A percentile compares a stretch with the other conserved stretches of the same genome.
Evolutionary conservation across 352 stramenopile genomes (phyloP).

Genomic region (Globisporangium sylvaticum): DNA sequence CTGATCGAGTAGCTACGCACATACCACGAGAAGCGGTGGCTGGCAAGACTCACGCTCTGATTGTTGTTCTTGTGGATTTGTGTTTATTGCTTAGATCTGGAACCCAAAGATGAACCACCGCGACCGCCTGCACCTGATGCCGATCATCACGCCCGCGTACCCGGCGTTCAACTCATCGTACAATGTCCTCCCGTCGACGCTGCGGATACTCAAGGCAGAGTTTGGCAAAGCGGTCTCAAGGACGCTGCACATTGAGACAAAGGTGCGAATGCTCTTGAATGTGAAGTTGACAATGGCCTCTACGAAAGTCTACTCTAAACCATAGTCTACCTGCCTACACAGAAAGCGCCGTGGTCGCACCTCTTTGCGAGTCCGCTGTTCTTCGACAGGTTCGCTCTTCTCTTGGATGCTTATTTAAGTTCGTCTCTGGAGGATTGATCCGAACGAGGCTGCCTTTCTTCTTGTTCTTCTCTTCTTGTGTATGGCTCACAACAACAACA

Average conservation of each 20-base stretch:
- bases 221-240: slow-evolving; percentile 59
- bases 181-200: slow-evolving; percentile 92
- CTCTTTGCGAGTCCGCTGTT: slow-evolving; percentile 71
- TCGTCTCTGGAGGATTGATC: background rate
- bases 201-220: slow-evolving; percentile 90
- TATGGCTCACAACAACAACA: background rate
- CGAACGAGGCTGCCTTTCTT: background rate
- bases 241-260: slow-evolving; percentile 81
- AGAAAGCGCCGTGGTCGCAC: slow-evolving; percentile 76
- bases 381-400: slow-evolving; percentile 74
- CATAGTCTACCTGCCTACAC: slow-evolving; percentile 11
- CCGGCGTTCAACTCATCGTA: slow-evolving; percentile 98
- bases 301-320: background rate
- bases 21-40: background rate
- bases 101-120: slow-evolving; percentile 81
- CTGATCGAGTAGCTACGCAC: background rate
- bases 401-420: no score
- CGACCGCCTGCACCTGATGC: slow-evolving; percentile 94
- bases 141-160: slow-evolving; percentile 98
- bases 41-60: background rate
- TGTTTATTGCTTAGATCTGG: slow-evolving; percentile 59
- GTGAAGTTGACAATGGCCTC: background rate
- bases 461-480: slow-evolving; percentile 6
- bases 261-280: slow-evolving; percentile 33
- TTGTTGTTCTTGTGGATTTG: slow-evolving; percentile 7